A percentile compares a stretch with the other conserved stretches of the same genome.
phyloP scores from a whole-genome alignment of 2,329 filamentous ascomycete species.

The Ophiostoma sp. region DNA sequence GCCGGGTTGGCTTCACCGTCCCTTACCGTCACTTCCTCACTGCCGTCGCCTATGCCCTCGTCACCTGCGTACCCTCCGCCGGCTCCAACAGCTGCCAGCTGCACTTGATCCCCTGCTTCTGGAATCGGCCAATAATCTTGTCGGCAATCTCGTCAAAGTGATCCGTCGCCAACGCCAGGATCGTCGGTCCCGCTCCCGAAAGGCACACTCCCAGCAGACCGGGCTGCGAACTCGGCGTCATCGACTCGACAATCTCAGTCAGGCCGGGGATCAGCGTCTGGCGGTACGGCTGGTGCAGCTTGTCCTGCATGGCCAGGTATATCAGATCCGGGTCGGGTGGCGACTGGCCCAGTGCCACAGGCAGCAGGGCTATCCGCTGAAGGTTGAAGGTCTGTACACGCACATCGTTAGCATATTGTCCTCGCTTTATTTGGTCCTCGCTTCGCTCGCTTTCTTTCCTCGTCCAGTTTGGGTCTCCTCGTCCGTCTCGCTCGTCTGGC shows the following conservation, averaged over 20 bases:
- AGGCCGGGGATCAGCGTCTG: conserved; percentile 88
- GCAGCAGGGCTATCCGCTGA: conserved; percentile 87
- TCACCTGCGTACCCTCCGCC: conserved; percentile 66
- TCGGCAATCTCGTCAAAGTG: conserved; percentile 87
- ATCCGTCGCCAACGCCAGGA: conserved; percentile 84
- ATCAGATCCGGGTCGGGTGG: conserved; percentile 92
- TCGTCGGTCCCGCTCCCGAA: conserved; percentile 92
- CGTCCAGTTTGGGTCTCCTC: background rate
- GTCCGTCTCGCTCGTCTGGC: background rate
- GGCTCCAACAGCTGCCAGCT: conserved; percentile 87
- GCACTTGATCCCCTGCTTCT: conserved; percentile 71
- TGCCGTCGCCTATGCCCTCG: background rate
- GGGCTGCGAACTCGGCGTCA: conserved; percentile 82
- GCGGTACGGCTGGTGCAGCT: conserved; percentile 94
- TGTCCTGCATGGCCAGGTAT: conserved; percentile 98
- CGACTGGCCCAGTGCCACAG: conserved; percentile 83
- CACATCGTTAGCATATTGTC: background rate
- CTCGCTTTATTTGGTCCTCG: background rate
- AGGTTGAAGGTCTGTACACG: conserved; percentile 74
- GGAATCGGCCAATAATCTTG: conserved; percentile 74
- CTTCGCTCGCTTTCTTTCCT: background rate
- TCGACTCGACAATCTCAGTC: conserved; percentile 84
- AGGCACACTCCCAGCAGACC: conserved; percentile 92
- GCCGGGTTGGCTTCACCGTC: background rate
- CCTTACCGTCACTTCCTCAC: background rate